These are phyloP conservation scores for Vitis hybrid DNA, from an alignment of 177 flowering plant species.

Conservation along the genomic window DNA sequence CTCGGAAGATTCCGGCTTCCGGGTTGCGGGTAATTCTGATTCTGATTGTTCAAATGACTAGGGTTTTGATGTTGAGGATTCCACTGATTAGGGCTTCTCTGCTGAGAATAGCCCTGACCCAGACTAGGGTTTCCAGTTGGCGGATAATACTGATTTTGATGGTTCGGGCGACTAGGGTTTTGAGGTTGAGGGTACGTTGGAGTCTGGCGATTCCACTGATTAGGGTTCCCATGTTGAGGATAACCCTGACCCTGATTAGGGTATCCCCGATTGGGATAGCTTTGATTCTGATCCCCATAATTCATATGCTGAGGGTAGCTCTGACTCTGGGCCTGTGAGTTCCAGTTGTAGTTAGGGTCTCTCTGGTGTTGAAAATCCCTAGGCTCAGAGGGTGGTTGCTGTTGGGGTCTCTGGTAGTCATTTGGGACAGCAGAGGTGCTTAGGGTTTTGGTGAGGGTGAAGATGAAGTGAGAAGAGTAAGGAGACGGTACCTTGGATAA, in stretches of 20 bases:
- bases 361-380: slow-evolving; percentile 17
- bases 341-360: neutral
- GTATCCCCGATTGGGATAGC: slow-evolving; percentile 1
- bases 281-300: slow-evolving; percentile 21
- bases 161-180: slow-evolving; percentile 31
- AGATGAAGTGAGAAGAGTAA: slow-evolving; percentile 14
- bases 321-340: slow-evolving; percentile 9
- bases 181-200: slow-evolving; percentile 14
- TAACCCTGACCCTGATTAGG: slow-evolving; percentile 12
- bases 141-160: slow-evolving; percentile 18
- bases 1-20: slow-evolving; percentile 8
- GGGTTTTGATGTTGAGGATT: slow-evolving; percentile 14
- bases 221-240: slow-evolving; percentile 4
- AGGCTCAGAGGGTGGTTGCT: slow-evolving; percentile 18
- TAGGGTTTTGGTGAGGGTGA: slow-evolving; percentile 23
- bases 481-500: slow-evolving; percentile 31
- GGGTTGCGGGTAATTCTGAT: slow-evolving; percentile 9
- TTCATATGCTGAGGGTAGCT: slow-evolving; percentile 1
- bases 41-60: slow-evolving; percentile 20
- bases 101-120: slow-evolving; percentile 6
- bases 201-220: neutral
- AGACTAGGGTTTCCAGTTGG: slow-evolving; percentile 17
- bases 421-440: slow-evolving; percentile 36
- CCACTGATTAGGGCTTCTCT: slow-evolving; percentile 17
- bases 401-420: slow-evolving; percentile 21